Conservation (phyloP, 495 filamentous ascomycete genomes). For the Penicillium diatomitis region DNA sequence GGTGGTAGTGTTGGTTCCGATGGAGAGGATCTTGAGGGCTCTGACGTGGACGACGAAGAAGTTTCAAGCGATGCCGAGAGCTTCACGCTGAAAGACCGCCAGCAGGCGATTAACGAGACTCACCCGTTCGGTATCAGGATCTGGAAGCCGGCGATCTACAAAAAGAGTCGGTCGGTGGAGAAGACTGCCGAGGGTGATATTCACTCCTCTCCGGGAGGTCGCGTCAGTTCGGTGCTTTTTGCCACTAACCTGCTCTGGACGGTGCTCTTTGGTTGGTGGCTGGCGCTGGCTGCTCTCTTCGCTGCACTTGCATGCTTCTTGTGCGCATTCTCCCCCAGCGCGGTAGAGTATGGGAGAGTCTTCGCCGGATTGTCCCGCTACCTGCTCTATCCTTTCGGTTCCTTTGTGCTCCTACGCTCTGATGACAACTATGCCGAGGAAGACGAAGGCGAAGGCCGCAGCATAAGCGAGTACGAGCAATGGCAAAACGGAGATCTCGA, state of each 20-base stretch:
- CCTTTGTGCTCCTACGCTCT: constrained; percentile 84
- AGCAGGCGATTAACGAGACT: constrained; percentile 97
- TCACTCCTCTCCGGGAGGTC: constrained; percentile 85
- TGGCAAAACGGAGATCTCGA: constrained; percentile 98
- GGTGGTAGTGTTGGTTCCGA: constrained; percentile 11
- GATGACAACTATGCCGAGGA: constrained; percentile 94
- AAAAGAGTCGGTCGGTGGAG: constrained; percentile 92
- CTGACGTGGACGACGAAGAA: constrained; percentile 34
- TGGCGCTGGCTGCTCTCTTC: constrained; percentile 62
- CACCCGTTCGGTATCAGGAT: constrained; percentile 98
- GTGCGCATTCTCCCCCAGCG: constrained; percentile 70
- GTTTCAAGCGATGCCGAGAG: constrained; percentile 71
- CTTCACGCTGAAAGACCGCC: constrained; percentile 74
- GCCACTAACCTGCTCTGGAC: constrained; percentile 90
- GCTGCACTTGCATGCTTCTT: constrained; percentile 71
- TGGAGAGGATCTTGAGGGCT: constrained; percentile 14
- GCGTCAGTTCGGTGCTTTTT: constrained; percentile 72
- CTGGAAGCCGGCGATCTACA: constrained; percentile 98
- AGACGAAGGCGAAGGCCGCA: constrained; percentile 97
- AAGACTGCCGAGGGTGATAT: constrained; percentile 96
- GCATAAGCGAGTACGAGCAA: constrained; percentile 97
- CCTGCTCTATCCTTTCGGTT: constrained; percentile 91
- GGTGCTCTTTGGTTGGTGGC: constrained; percentile 94
- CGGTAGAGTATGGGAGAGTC: constrained; percentile 76
- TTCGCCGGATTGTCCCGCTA: constrained; percentile 79